Conservation (phyloP, 2,329 filamentous ascomycete species). For the Aspergillus sp. region DNA sequence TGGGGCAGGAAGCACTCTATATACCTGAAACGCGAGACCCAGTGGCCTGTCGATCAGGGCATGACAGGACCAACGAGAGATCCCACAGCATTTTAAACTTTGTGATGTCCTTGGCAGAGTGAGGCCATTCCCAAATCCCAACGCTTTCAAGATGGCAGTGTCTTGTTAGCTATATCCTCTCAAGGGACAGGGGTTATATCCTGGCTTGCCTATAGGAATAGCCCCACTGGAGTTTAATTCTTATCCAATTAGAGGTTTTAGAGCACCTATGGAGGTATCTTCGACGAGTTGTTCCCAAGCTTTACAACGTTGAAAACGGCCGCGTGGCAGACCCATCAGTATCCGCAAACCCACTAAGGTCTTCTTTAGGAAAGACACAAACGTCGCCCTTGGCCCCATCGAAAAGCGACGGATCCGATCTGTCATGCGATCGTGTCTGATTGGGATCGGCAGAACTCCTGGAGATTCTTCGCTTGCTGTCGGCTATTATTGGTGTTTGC, state of each 20-base stretch:
- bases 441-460: background rate
- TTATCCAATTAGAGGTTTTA: too few species aligned
- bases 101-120: too few species aligned
- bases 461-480: background rate
- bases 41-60: background rate
- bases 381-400: too few species aligned
- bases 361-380: background rate
- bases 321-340: background rate
- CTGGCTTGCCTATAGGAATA: too few species aligned
- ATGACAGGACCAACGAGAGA: background rate
- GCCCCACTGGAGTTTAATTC: too few species aligned
- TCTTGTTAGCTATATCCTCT: too few species aligned
- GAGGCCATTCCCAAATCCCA: too few species aligned
- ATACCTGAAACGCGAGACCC: background rate
- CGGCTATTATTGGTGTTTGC: background rate
- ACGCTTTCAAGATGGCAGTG: too few species aligned
- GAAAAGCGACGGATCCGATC: background rate
- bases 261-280: too few species aligned
- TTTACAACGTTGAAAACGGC: background rate
- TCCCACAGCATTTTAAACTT: too few species aligned
- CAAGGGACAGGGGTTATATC: too few species aligned
- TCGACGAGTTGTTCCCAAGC: too few species aligned
- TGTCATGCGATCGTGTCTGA: background rate
- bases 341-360: background rate
- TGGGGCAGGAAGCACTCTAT: background rate